Base-by-base conservation (phyloP, 2,329 filamentous ascomycete species). In the Ascosphaera apis region DNA sequence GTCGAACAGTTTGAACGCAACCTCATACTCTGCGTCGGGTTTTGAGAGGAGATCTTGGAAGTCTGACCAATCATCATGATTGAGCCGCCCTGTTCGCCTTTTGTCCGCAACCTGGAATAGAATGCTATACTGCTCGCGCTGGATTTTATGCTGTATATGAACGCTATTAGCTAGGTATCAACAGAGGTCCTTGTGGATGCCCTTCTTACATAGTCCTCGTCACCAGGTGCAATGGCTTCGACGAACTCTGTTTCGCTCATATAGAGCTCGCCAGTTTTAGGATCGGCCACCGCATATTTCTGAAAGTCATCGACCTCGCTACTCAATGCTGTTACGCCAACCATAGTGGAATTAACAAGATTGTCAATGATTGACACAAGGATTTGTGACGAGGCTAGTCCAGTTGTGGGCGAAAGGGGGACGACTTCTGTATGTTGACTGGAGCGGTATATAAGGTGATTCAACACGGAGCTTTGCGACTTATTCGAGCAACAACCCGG, bases 1-100 rank as follows among this genome's bases (percentile, higher is more conserved):
- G 52, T 95, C 86, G 58, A 98, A 98, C 37, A 98, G 69, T 48
- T 88, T 80, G 62, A 95, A 98, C 12, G 88, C 86, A 48, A 98
- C 92, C 57, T 95, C 84, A 60, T 98, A 98, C 61, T 98, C 88
- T 54, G 88, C 88, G 52, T 95, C 88, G 42, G 88, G 79, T 60
- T 93, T 95, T 46, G 68, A 67, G 40, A 98, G 73, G 43, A 98
- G 69, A 62, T 91, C 91, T 61, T 93, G 81, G 57, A 95, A 98
- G 43, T 78, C 76, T 33, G 69, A 73, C 83, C 86, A 98, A 60
- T 98, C 88, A 40, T 72, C 64, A 37, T 95, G 61, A 46, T 62
- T 78, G 46, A 98, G 65, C 47, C 69, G 74, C 43, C 84, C 84
- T 32, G 63, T 63, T 45, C 65, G 68, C 44, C 70, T 71, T 47